phyloP scores from a whole-genome alignment of 306 rosid genomes.

The Styphnolobium japonicum region DNA sequence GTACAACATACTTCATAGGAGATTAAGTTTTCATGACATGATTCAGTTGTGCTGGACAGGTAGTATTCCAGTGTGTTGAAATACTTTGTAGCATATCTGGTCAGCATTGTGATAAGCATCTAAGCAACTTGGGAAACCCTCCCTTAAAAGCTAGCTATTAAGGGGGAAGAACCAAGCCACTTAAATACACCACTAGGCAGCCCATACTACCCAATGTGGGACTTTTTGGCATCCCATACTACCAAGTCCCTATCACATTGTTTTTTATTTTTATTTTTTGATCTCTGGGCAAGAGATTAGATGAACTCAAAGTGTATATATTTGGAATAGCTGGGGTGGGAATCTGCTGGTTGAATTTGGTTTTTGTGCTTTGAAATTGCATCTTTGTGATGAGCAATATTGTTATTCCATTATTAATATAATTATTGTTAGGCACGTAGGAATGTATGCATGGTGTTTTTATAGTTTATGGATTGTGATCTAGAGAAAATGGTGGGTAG shows the following conservation, averaged over 20 bases:
- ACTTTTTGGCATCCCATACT: no score
- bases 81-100: not conserved
- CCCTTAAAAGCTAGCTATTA: no score
- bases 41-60: not conserved
- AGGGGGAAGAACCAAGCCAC: no score
- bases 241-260: no score
- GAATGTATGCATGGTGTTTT: not conserved
- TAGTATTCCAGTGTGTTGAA: not conserved
- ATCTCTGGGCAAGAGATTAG: not conserved
- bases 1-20: not conserved
- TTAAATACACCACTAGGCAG: no score
- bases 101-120: no score
- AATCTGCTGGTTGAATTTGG: not conserved
- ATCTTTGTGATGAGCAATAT: not conserved
- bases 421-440: not conserved
- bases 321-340: not conserved
- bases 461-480: not conserved
- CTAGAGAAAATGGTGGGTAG: not conserved
- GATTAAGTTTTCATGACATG: not conserved
- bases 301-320: not conserved
- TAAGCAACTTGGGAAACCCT: no score
- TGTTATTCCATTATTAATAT: not conserved
- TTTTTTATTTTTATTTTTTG: not conserved
- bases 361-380: not conserved
- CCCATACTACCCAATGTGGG: no score